Evolutionary conservation across 257 asterid genomes (phyloP), one percentile per base, ranked within the genome.

Genomic region (Ilex aquifolium): DNA sequence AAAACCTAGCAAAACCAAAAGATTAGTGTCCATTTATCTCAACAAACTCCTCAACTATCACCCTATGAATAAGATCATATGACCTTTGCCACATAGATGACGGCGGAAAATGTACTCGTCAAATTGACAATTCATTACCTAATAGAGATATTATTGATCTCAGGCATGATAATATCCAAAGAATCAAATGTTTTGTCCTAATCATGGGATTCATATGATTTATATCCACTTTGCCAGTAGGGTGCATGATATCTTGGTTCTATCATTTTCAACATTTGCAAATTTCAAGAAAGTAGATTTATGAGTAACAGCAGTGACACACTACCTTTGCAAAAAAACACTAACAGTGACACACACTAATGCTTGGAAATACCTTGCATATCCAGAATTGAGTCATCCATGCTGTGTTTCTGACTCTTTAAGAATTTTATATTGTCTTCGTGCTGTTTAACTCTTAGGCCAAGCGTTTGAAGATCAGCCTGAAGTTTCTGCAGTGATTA

Each of bases 311-410:
- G 42, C 27, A 21, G 27, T 21, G 1, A 21, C 27, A 21, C 27
- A 21, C 27, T 21, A 21, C 27, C 27, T 1, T 21, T 1, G 27
- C 27, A 31, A 21, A 21, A 21, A 21, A 21, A 21, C 27, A 32
- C 31, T 44, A 48, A 53, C 17, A 11, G 8, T 21, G 8, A 69
- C 56, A 29, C 14, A 11, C 31, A 8, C 52, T 42, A 3, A 15
- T 36, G 21, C 48, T 27, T 56, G 31, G 46, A 13, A 31, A 54
- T 72, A 88, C 96, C 87, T 77, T 76, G 83, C 80, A 69, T 36
- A 61, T 88, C 92, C 17, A 83, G 71, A 73, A 86, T 83, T 62
- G 82, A 71, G 39, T 73, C 86, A 44, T 83, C 95, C 71, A 85
- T 51, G 30, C 57, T 76, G 77, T 64, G 79, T 48, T 40, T 72